phyloP scores from a whole-genome alignment of 768 basidiomycete species.

The Filobasidium floriforme region DNA sequence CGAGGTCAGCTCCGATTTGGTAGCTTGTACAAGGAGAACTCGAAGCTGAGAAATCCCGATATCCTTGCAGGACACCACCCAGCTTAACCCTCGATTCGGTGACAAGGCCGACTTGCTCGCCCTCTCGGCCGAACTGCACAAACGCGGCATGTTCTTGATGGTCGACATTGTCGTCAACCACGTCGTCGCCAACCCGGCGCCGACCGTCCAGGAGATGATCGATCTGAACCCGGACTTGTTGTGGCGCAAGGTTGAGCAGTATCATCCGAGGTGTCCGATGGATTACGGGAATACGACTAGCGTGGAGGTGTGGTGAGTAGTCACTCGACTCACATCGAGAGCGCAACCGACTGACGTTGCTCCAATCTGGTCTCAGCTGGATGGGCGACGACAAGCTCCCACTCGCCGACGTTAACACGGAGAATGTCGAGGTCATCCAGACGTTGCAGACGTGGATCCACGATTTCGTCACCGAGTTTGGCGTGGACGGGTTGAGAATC shows the following conservation, averaged over 20 bases:
- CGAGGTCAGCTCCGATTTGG: slow-evolving; percentile 2
- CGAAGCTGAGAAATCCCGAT: too few relatives aligned
- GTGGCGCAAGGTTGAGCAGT: slow-evolving; percentile 49
- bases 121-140: slow-evolving; percentile 61
- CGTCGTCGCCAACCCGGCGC: slow-evolving; percentile 52
- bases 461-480: slow-evolving; percentile 60
- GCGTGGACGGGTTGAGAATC: slow-evolving; percentile 78
- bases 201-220: slow-evolving; percentile 4
- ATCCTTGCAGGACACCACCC: slow-evolving; percentile 49
- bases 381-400: slow-evolving; percentile 67
- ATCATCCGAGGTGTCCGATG: slow-evolving; percentile 70
- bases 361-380: slow-evolving; percentile 57
- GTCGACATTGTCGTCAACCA: slow-evolving; percentile 78
- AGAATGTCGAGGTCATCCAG: slow-evolving; percentile 58
- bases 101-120: slow-evolving; percentile 63
- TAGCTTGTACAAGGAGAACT: too few relatives aligned
- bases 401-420: slow-evolving; percentile 71
- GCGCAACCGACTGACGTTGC: background rate
- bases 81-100: slow-evolving; percentile 68
- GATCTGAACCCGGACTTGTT: slow-evolving; percentile 24
- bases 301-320: slow-evolving; percentile 35
- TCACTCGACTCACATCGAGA: background rate
- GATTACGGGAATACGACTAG: slow-evolving; percentile 55
- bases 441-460: slow-evolving; percentile 63
- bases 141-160: slow-evolving; percentile 79